Evolutionary conservation across 2,329 filamentous ascomycete species (phyloP), one percentile per base, ranked within the genome.

Genomic region (Colletotrichum sp.): DNA sequence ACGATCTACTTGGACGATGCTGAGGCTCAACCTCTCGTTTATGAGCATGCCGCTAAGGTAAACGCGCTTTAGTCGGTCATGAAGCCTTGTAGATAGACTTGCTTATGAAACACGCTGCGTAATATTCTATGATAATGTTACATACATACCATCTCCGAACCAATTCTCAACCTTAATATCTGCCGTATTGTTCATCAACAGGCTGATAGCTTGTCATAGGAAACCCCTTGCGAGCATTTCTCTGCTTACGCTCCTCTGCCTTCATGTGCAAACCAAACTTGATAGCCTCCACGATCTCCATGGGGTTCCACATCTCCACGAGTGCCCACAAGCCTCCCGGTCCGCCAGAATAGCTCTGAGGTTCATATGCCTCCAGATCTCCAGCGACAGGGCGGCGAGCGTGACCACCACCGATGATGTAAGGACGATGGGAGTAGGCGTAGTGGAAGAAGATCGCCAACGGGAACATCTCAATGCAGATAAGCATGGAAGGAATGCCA

Each of bases 1-100:
- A 91, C 90, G 2, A 90, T 91, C 65, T 91, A 85, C 78, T 78
- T 91, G 34, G 89, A 91, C 30, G 86, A 89, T 15, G 83, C 85
- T 5, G 85, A 90, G 80, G 88, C 87, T 1, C 79, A 86, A 78
- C 77, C 81, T 13, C 77, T 89, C 62, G 84, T 89, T 0, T 88
- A 88, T 74, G 81, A 86, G 69, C 87, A 89, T 67, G 88, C 87
- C 3, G 83, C 83, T 76, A 82, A 81, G 10, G 82, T 89, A 57
- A 84, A 87, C 15, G 81, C 75, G 16, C 44, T 73, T 3, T 76
- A 65, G 9, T 30, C 6, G 6, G 59, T 21, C 34, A 44, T 16
- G 8, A 21, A 21, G 6, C n/a, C 44, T 21, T 34, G n/a, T 63
- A 39, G 8, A 63, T 16, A 63, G n/a, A 63, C 16, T 9, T 39